phyloP scores from a whole-genome alignment of 2,329 filamentous ascomycete species.

The Fusarium nanum region DNA sequence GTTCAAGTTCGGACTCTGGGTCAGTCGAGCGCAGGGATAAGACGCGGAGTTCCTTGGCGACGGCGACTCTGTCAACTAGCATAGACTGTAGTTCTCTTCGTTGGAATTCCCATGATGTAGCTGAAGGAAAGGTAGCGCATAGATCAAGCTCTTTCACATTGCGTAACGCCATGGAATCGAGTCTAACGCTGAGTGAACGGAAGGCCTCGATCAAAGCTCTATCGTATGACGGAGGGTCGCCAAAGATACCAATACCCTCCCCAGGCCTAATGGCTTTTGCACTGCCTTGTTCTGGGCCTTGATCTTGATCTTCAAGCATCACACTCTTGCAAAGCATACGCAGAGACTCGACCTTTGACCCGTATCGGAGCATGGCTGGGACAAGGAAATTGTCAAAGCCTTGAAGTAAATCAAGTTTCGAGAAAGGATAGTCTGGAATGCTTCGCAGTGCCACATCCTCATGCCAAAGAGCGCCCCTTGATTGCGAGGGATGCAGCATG shows the following conservation, averaged over 20 bases:
- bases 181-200: background rate
- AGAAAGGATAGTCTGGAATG: fast-evolving
- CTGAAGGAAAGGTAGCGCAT: background rate
- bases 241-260: background rate
- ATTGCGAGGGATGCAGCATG: background rate
- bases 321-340: background rate
- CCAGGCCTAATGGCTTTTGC: background rate
- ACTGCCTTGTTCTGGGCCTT: background rate
- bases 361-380: background rate
- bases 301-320: background rate
- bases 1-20: background rate
- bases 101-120: background rate
- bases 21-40: background rate
- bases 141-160: background rate
- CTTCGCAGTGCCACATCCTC: background rate
- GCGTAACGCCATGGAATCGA: background rate
- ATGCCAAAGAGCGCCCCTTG: background rate
- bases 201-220: background rate
- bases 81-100: background rate
- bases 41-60: background rate
- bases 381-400: background rate
- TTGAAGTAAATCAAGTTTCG: background rate
- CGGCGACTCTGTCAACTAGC: background rate
- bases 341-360: background rate
- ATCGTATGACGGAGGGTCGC: background rate